phyloP scores from a whole-genome alignment of 2,329 filamentous ascomycete genomes.

The Cadophora malorum region DNA sequence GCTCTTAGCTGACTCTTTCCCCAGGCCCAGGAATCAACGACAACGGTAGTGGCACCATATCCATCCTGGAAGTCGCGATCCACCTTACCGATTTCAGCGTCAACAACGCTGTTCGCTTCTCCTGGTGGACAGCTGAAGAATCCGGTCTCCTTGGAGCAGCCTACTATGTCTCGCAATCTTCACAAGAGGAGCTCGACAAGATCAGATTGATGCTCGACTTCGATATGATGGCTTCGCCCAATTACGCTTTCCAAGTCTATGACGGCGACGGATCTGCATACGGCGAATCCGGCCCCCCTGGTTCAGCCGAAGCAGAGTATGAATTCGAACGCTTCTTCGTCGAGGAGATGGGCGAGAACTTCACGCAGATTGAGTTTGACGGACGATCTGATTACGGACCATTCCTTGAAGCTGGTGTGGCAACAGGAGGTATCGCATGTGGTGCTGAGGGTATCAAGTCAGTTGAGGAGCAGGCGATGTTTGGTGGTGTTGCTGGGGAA shows the following conservation, averaged over 20 bases:
- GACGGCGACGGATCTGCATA: constrained; percentile 68
- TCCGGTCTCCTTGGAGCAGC: constrained; percentile 65
- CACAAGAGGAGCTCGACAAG: constrained; percentile 61
- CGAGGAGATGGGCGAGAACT: constrained; percentile 27
- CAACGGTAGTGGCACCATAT: constrained; percentile 47
- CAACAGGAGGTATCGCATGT: constrained; percentile 75
- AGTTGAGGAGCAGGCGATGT: constrained; percentile 64
- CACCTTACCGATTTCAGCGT: constrained; percentile 63
- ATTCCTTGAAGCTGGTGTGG: constrained; percentile 75
- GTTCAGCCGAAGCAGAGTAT: constrained; percentile 53
- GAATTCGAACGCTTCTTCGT: constrained; percentile 33
- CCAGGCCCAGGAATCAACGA: constrained; percentile 51
- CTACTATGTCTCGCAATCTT: constrained; percentile 61
- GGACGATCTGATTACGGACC: constrained; percentile 80
- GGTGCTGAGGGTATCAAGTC: constrained; percentile 80
- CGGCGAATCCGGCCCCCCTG: constrained; percentile 68
- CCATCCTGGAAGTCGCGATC: constrained; percentile 65
- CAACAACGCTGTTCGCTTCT: constrained; percentile 69
- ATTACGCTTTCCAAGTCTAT: constrained; percentile 72
- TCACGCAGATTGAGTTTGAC: constrained; percentile 48
- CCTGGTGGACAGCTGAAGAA: constrained; percentile 70
- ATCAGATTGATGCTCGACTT: constrained; percentile 66
- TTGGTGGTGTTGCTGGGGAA: constrained; percentile 69
- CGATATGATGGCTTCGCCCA: constrained; percentile 60
- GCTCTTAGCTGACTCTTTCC: background rate